phyloP scores from a whole-genome alignment of 2,329 filamentous ascomycete genomes.

The Ilyonectria sp. region DNA sequence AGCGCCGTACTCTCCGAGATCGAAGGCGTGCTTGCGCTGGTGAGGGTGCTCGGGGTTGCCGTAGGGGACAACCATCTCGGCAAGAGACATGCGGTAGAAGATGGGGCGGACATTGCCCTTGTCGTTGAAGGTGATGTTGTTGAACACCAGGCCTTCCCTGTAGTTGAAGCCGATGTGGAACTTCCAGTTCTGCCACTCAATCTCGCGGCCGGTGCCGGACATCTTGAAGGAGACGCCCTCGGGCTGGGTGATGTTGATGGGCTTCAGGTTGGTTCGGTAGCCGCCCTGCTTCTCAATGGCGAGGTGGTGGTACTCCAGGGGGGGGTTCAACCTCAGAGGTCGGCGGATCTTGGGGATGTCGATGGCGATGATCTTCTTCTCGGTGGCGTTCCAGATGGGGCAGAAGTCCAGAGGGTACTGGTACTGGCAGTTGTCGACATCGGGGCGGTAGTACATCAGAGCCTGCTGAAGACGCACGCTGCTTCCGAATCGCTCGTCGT shows the following conservation, averaged over 20 bases:
- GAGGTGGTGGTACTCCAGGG: constrained; percentile 85
- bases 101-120: constrained; percentile 82
- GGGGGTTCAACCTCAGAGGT: constrained; percentile 78
- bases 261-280: constrained; percentile 85
- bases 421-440: constrained; percentile 90
- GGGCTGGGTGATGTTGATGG: constrained; percentile 88
- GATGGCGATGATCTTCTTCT: constrained; percentile 84
- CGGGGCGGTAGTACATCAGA: constrained; percentile 93
- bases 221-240: constrained; percentile 91
- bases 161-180: constrained; percentile 97
- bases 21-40: constrained; percentile 86
- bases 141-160: constrained; percentile 90
- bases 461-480: constrained; percentile 88
- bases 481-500: constrained; percentile 90
- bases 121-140: constrained; percentile 92
- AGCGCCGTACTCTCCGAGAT: constrained; percentile 85
- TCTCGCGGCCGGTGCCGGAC: constrained; percentile 74
- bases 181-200: constrained; percentile 95
- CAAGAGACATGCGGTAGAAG: constrained; percentile 90
- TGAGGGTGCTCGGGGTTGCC: constrained; percentile 86
- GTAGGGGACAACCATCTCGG: constrained; percentile 95
- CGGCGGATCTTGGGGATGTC: constrained; percentile 85
- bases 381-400: constrained; percentile 89
- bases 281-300: constrained; percentile 82
- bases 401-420: constrained; percentile 94